Conservation (phyloP, 2,329 filamentous ascomycete genomes). For the Trichoderma atroviride region DNA sequence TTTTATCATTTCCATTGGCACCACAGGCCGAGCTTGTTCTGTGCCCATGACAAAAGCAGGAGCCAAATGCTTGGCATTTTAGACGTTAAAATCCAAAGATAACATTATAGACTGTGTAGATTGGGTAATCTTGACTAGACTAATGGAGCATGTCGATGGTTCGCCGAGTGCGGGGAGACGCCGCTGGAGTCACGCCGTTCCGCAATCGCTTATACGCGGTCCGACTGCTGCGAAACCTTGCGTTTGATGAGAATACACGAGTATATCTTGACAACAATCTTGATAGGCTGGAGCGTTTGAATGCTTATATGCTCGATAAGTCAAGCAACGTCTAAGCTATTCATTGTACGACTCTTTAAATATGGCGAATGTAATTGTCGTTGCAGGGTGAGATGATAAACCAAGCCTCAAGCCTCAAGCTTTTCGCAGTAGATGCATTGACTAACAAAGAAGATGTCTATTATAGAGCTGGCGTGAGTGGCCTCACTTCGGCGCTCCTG, state of each 20-base stretch:
- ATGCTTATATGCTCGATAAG: background rate
- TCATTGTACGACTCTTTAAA: background rate
- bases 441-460: background rate
- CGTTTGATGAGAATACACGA: background rate
- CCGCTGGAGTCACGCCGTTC: slow-evolving; percentile 12
- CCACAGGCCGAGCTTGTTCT: too few species aligned
- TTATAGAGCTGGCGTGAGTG: slow-evolving; percentile 52
- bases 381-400: slow-evolving; percentile 38
- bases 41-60: too few species aligned
- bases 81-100: background rate
- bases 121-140: background rate
- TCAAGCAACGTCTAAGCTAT: background rate
- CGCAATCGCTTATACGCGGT: slow-evolving; percentile 6
- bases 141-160: background rate
- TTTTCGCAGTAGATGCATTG: background rate
- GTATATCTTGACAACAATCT: too few species aligned
- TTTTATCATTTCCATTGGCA: background rate
- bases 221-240: background rate
- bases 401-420: background rate
- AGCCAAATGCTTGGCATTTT: background rate
- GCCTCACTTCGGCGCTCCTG: slow-evolving; percentile 54
- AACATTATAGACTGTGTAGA: background rate
- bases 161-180: slow-evolving; percentile 14
- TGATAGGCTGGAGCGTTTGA: background rate
- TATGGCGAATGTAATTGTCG: slow-evolving; percentile 40